phyloP scores from a whole-genome alignment of 2,329 filamentous ascomycete genomes.

The Bertia moriformis region DNA sequence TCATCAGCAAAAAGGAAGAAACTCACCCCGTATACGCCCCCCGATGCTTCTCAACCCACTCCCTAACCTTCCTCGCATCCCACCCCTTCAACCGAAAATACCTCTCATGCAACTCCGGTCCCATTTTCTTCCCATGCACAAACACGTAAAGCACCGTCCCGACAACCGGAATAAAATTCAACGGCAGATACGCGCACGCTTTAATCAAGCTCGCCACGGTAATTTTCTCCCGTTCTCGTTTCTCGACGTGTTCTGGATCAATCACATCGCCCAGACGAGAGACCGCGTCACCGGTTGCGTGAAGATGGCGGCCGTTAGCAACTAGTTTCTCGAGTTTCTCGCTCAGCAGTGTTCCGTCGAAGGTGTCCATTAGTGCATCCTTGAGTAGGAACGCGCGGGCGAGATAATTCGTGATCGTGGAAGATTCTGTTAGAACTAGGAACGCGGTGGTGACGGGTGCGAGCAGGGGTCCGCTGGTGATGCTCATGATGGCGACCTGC shows the following conservation, averaged over 20 bases:
- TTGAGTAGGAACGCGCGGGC: conserved; percentile 41
- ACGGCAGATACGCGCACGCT: conserved; percentile 47
- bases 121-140: conserved; percentile 37
- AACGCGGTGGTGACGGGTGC: conserved; percentile 30
- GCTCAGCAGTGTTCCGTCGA: conserved; percentile 42
- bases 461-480: conserved; percentile 44
- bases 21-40: conserved; percentile 46
- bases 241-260: no score
- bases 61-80: conserved; percentile 31
- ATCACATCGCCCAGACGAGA: background rate
- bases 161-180: conserved; percentile 54
- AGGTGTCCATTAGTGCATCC: conserved; percentile 46
- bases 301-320: background rate
- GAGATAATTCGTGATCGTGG: conserved; percentile 22
- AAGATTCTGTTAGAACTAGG: conserved; percentile 27
- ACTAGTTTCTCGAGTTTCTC: conserved; percentile 23
- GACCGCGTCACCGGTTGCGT: background rate
- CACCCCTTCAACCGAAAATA: conserved; percentile 56
- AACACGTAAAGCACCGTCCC: conserved; percentile 47
- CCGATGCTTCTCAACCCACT: conserved; percentile 34
- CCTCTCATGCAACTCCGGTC: conserved; percentile 38
- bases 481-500: conserved; percentile 43
- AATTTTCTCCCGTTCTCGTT: conserved; percentile 19
- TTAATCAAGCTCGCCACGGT: conserved; percentile 33
- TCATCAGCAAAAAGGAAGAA: conserved; percentile 4